Evolutionary conservation across 768 basidiomycete species (phyloP).

Genomic region (Scleroderma citrinum): DNA sequence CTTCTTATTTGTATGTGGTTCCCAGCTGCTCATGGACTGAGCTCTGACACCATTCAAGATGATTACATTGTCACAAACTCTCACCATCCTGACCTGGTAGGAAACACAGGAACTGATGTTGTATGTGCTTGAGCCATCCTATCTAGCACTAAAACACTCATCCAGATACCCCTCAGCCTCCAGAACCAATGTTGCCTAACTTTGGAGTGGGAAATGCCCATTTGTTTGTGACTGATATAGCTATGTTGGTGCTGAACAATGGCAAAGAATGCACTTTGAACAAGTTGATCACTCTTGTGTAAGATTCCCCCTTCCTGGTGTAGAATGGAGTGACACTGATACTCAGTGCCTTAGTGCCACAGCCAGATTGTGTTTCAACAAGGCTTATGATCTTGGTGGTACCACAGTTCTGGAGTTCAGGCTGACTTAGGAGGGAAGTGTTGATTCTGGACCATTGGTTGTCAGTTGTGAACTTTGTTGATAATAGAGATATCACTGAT

Average conservation of each 20-base stretch:
- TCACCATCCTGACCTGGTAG: background rate
- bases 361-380: constrained; percentile 18
- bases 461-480: too few relatives aligned
- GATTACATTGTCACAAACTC: background rate
- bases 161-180: constrained; percentile 18
- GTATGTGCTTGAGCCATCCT: background rate
- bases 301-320: background rate
- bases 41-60: too few relatives aligned
- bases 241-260: constrained; percentile 26
- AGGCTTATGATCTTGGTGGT: constrained; percentile 23
- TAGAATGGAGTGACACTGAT: background rate
- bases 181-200: constrained; percentile 28
- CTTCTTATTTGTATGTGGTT: constrained; percentile 26
- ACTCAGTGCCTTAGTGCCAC: constrained; percentile 4
- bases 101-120: background rate
- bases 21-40: too few relatives aligned
- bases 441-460: too few relatives aligned
- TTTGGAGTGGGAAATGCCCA: constrained; percentile 27
- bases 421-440: constrained; percentile 4
- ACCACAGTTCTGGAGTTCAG: constrained; percentile 22
- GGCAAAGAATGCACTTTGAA: constrained; percentile 29
- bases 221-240: constrained; percentile 24
- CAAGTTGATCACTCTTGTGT: constrained; percentile 25
- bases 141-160: too few relatives aligned
- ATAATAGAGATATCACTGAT: too few relatives aligned